phyloP scores from a whole-genome alignment of 2,329 filamentous ascomycete genomes.

The Scolecobasidium constrictum region DNA sequence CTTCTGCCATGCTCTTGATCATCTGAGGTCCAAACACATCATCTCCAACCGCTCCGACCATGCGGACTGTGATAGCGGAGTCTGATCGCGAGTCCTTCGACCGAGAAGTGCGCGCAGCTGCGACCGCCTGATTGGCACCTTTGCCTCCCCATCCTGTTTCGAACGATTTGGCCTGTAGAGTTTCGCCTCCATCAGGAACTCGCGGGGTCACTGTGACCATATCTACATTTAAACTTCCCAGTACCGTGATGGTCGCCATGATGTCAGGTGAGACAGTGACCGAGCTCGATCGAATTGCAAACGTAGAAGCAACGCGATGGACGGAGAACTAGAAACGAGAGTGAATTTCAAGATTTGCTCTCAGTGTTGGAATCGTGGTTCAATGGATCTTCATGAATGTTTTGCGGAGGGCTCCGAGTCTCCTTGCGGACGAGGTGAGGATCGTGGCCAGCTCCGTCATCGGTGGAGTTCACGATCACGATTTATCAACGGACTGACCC shows the following conservation, averaged over 20 bases:
- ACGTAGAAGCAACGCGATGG: no score
- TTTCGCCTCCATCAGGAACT: conserved; percentile 77
- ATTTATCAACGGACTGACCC: no score
- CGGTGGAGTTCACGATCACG: no score
- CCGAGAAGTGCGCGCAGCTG: conserved; percentile 71
- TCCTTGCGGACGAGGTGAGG: no score
- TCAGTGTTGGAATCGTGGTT: no score
- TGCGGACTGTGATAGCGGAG: conserved; percentile 24
- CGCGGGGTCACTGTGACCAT: conserved; percentile 80
- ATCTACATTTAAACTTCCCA: conserved; percentile 92
- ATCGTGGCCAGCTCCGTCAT: no score
- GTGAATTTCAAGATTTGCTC: no score
- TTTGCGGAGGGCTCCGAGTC: no score
- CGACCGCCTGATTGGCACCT: conserved; percentile 90
- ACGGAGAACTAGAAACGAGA: no score
- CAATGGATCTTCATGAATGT: no score
- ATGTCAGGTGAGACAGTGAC: no score
- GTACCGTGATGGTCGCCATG: conserved; percentile 53
- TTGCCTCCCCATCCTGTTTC: conserved; percentile 80
- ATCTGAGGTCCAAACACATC: conserved; percentile 31
- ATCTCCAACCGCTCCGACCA: conserved; percentile 39
- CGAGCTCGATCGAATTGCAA: no score
- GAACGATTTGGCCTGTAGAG: conserved; percentile 69
- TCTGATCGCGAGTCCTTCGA: conserved; percentile 23
- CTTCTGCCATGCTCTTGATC: conserved; percentile 29